phyloP scores from a whole-genome alignment of 2,329 filamentous ascomycete genomes.

The Colletotrichum ledebouriae region DNA sequence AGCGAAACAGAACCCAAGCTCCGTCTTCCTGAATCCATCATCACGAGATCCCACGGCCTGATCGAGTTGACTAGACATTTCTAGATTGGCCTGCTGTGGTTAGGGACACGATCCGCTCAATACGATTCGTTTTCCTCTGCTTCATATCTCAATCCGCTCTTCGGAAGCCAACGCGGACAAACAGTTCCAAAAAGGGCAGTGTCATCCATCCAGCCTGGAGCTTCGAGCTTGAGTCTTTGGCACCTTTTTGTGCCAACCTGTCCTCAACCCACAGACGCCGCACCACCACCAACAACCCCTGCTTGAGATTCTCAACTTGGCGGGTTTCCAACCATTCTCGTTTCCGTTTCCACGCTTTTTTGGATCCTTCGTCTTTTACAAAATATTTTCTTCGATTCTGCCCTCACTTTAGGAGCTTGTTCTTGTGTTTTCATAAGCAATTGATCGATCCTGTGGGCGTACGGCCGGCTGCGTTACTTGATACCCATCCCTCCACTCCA shows the following conservation, averaged over 20 bases:
- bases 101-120: neutral
- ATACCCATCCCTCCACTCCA: conserved; percentile 25
- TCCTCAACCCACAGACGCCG: conserved; percentile 45
- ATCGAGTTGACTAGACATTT: neutral
- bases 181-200: conserved; percentile 27
- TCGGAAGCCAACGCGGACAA: conserved; percentile 17
- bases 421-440: conserved; percentile 38
- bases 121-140: neutral
- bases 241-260: conserved; percentile 47
- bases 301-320: conserved; percentile 37
- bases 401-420: conserved; percentile 34
- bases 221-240: conserved; percentile 18
- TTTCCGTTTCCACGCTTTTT: conserved; percentile 27
- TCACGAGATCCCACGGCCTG: conserved; percentile 24
- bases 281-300: conserved; percentile 36
- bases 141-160: neutral
- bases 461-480: conserved; percentile 40
- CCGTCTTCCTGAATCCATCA: conserved; percentile 9
- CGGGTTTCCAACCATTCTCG: conserved; percentile 36
- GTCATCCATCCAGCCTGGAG: conserved; percentile 24
- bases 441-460: conserved; percentile 36
- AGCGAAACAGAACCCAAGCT: conserved; percentile 22
- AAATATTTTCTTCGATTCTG: conserved; percentile 30
- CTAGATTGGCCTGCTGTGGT: neutral
- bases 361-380: conserved; percentile 29